A percentile compares a stretch with the other conserved stretches of the same genome.
Evolutionary conservation across 345 rosid genomes (phyloP).

Genomic region (Gossypium turneri): DNA sequence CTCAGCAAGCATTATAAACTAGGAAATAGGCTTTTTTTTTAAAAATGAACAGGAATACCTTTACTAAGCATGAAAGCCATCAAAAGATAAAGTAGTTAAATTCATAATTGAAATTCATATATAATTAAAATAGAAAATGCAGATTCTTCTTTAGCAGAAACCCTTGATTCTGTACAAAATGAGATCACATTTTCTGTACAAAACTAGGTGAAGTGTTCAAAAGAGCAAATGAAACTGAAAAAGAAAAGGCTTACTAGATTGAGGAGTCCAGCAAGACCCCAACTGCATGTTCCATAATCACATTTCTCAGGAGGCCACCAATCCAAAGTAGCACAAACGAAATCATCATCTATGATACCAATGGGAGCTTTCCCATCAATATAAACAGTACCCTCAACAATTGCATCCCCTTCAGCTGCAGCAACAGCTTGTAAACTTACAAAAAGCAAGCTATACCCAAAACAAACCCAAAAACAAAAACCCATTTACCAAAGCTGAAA

Average conservation of each 20-base stretch:
- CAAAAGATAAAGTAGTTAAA: not conserved
- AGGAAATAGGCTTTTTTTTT: not conserved
- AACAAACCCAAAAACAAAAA: constrained; percentile 26
- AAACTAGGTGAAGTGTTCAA: not conserved
- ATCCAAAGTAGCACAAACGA: constrained; percentile 87
- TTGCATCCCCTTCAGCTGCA: constrained; percentile 17
- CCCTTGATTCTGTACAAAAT: not conserved
- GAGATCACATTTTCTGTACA: too few relatives aligned
- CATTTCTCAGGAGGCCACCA: constrained; percentile 99
- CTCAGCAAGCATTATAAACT: constrained; percentile 5
- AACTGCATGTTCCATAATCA: constrained; percentile 83
- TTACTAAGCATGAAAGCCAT: not conserved
- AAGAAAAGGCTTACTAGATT: constrained; percentile 49
- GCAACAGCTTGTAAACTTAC: constrained; percentile 26
- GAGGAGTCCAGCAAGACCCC: constrained; percentile 83
- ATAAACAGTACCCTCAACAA: constrained; percentile 41
- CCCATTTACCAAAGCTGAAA: constrained; percentile 27
- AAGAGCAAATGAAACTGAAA: not conserved
- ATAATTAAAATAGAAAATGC: not conserved
- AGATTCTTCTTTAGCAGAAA: not conserved
- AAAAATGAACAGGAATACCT: not conserved
- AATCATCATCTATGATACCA: constrained; percentile 75
- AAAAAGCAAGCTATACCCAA: constrained; percentile 7
- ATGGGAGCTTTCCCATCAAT: constrained; percentile 53
- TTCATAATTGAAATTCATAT: not conserved